phyloP scores from a whole-genome alignment of 2,329 filamentous ascomycete genomes.

The Cladosporium halotolerans region DNA sequence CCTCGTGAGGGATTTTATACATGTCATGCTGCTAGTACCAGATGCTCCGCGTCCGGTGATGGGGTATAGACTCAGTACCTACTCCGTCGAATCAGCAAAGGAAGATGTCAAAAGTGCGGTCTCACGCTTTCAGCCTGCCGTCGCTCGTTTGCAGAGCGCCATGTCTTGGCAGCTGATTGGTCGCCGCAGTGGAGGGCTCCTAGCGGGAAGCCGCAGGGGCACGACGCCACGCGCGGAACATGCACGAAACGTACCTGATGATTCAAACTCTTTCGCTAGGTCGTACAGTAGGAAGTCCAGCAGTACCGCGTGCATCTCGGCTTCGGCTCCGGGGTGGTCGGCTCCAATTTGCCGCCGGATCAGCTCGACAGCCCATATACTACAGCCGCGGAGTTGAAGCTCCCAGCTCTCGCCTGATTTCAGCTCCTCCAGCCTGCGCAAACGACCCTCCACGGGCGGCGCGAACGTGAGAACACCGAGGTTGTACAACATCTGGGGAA shows the following conservation, averaged over 20 bases:
- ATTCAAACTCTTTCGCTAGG: slow-evolving; percentile 78
- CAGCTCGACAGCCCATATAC: slow-evolving; percentile 93
- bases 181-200: background rate
- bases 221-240: slow-evolving; percentile 1
- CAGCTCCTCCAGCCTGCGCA: slow-evolving; percentile 60
- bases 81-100: slow-evolving; percentile 21
- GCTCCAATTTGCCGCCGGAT: slow-evolving; percentile 73
- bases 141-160: slow-evolving; percentile 3
- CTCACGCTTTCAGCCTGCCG: background rate
- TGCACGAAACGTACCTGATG: slow-evolving; percentile 30
- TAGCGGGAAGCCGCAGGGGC: background rate
- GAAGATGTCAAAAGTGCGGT: background rate
- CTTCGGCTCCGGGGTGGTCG: slow-evolving; percentile 58
- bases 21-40: slow-evolving; percentile 62
- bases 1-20: background rate
- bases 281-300: slow-evolving; percentile 99
- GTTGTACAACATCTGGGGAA: slow-evolving; percentile 85
- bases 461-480: slow-evolving; percentile 80
- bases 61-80: slow-evolving; percentile 49
- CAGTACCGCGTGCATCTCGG: slow-evolving; percentile 71
- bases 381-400: slow-evolving; percentile 82
- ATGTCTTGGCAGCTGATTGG: background rate
- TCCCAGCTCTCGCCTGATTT: slow-evolving; percentile 72
- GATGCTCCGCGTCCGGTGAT: slow-evolving; percentile 87
- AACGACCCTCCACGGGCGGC: slow-evolving; percentile 66